Evolutionary conservation across 148 eudicot genomes (phyloP), one percentile per base, ranked within the genome.

Genomic region (Vaccinium darrowii): DNA sequence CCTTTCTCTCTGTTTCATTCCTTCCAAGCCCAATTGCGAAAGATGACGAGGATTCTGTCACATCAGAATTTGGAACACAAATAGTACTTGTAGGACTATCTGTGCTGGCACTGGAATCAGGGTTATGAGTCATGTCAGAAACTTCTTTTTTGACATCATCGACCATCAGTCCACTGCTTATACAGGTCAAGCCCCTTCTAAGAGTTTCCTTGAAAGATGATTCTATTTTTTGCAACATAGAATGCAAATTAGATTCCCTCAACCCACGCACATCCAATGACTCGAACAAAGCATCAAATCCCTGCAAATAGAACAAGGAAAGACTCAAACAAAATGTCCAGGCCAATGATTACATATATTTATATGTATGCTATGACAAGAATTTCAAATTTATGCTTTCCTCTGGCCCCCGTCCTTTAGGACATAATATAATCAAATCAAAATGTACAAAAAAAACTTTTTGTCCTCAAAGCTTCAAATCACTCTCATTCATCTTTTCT

Each of bases 191-290:
- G 82, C 90, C 89, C 84, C 74, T 92, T 85, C 88, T 90, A 23
- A 90, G 87, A 30, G 91, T 83, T 84, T 91, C 92, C 88, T 90
- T 95, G 81, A 93, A 95, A 75, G 93, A 79, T 51, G 89, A 78
- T 84, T 93, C 97, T 86, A 93, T 87, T 82, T 79, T 95, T 81
- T 79, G 92, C 87, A 96, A 85, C 88, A 96, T 89, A 2, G 92
- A 91, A 72, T 90, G 92, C 86, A 96, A 85, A 89, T 94, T 91
- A 54, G 92, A 93, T 84, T 96, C 98, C 85, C 99, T 85, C 23
- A 87, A 78, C 47, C 99, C 99, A 86, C 95, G 98, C 19, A 93
- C 88, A 85, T 95, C 99, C 91, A 96, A 86, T 52, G 94, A 92
- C 83, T 93, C 86, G 86, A 93, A 33, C 84, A 96, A 88, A 73